Evolutionary conservation across 2,329 filamentous ascomycete genomes (phyloP).

Genomic region (Graphilbum fragrans): DNA sequence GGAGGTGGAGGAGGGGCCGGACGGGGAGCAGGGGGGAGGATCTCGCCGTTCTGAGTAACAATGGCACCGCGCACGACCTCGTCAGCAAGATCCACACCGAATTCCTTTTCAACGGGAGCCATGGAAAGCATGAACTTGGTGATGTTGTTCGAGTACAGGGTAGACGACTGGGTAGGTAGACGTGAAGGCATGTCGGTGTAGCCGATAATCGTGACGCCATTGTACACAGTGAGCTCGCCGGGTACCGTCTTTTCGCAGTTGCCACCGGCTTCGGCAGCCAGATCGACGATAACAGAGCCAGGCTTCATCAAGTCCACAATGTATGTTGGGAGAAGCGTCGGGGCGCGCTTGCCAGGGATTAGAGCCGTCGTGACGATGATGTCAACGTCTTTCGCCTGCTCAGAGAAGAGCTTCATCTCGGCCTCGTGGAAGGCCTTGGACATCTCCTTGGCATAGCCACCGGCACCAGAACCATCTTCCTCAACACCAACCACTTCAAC

Average conservation of each 20-base stretch:
- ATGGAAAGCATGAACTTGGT: slow-evolving; percentile 80
- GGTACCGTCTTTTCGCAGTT: slow-evolving; percentile 76
- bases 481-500: slow-evolving; percentile 67
- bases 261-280: slow-evolving; percentile 77
- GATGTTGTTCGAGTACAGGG: slow-evolving; percentile 87
- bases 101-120: slow-evolving; percentile 63
- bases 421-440: slow-evolving; percentile 87
- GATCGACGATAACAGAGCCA: slow-evolving; percentile 76
- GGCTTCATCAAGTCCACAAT: slow-evolving; percentile 82
- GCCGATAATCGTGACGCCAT: slow-evolving; percentile 75
- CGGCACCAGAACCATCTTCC: slow-evolving; percentile 73
- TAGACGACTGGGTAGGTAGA: slow-evolving; percentile 79
- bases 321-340: slow-evolving; percentile 69
- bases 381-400: slow-evolving; percentile 78
- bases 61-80: slow-evolving; percentile 81
- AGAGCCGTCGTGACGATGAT: slow-evolving; percentile 90
- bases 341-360: slow-evolving; percentile 73
- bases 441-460: slow-evolving; percentile 90
- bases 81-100: slow-evolving; percentile 68
- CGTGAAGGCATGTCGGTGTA: slow-evolving; percentile 84
- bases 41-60: slow-evolving; percentile 64
- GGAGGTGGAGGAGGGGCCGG: slow-evolving; percentile 47
- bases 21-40: slow-evolving; percentile 64
- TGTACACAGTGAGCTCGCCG: slow-evolving; percentile 56
- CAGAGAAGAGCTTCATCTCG: slow-evolving; percentile 84